Conservation (phyloP, 1,284 basidiomycete genomes). For the Moesziomyces aphidis region DNA sequence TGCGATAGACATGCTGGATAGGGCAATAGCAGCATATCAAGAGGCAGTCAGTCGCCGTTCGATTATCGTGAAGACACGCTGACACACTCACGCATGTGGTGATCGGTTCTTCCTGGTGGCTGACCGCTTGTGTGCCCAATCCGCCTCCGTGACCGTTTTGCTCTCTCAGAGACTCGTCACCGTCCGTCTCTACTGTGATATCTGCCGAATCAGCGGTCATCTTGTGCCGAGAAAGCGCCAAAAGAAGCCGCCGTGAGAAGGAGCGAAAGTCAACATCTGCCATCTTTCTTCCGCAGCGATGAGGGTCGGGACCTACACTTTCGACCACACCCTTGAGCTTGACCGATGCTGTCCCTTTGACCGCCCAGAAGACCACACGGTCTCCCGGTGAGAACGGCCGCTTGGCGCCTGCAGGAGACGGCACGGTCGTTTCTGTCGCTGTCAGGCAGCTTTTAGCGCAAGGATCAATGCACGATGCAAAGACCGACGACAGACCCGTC, state of each 20-base stretch:
- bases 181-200: too few relatives aligned
- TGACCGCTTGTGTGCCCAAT: too few relatives aligned
- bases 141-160: too few relatives aligned
- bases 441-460: neutral
- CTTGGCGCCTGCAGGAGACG: neutral
- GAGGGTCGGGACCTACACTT: constrained; percentile 20
- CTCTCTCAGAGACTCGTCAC: too few relatives aligned
- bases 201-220: too few relatives aligned
- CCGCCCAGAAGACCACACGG: constrained; percentile 43
- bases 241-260: too few relatives aligned
- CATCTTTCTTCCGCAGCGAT: neutral
- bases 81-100: neutral
- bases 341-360: constrained; percentile 28
- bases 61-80: too few relatives aligned
- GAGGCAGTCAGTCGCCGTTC: neutral
- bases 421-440: neutral
- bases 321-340: constrained; percentile 29
- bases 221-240: neutral
- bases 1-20: constrained; percentile 3
- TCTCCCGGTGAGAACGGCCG: constrained; percentile 23
- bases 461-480: neutral
- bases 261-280: neutral
- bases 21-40: neutral
- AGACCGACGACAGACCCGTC: neutral
- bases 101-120: too few relatives aligned